These are phyloP conservation scores for Vanilla planifolia DNA, from an alignment of 106 monocot species.

Conservation along the genomic window DNA sequence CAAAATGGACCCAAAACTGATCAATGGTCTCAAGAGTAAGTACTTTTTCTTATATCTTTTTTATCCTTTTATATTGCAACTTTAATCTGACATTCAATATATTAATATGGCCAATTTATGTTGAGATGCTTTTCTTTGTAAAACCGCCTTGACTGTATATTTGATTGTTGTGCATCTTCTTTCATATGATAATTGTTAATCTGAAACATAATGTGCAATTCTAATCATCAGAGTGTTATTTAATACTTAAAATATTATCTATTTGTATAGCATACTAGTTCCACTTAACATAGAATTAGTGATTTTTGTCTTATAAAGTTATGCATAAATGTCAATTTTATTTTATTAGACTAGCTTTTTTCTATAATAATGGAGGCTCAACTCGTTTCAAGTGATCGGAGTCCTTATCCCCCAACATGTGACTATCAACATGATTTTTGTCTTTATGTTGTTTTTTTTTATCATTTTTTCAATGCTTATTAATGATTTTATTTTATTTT, in stretches of 20 bases:
- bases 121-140: neutral
- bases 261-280: too few species aligned
- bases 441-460: neutral
- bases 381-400: too few species aligned
- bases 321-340: too few species aligned
- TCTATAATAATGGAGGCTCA: too few species aligned
- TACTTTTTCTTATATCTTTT: neutral
- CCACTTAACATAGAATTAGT: too few species aligned
- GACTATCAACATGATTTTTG: neutral
- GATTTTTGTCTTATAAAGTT: too few species aligned
- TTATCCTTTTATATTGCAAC: neutral
- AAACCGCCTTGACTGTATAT: too few species aligned
- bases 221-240: neutral
- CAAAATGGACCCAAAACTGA: constrained; percentile 2
- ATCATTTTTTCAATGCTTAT: neutral
- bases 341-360: too few species aligned
- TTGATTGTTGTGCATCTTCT: too few species aligned
- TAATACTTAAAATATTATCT: too few species aligned
- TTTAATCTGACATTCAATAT: neutral
- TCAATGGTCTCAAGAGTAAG: constrained; percentile 1
- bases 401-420: neutral
- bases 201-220: neutral
- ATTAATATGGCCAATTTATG: neutral
- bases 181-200: too few species aligned
- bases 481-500: neutral